Evolutionary conservation across 345 rosid species (phyloP).

Genomic region (rapeseed (Brassica napus)): Da-Ae NC_063445.1:2540501-2541000

Average conservation of each 20-base stretch:
- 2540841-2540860: slow-evolving; percentile 56
- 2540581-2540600: not conserved
- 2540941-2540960: not conserved
- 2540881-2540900: slow-evolving; percentile 52
- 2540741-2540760: not conserved
- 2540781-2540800: not conserved
- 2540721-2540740: not conserved
- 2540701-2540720: slow-evolving; percentile 13
- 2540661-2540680: slow-evolving; percentile 3
- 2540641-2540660: slow-evolving; percentile 39
- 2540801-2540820: slow-evolving; percentile 49
- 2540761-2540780: not conserved
- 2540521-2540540: slow-evolving; percentile 8
- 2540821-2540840: slow-evolving; percentile 68
- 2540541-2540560: not conserved
- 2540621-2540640: not conserved
- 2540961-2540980: not conserved
- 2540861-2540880: slow-evolving; percentile 36
- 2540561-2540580: not conserved
- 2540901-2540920: slow-evolving; percentile 74
- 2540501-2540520: not conserved
- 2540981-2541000: not conserved
- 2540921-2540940: slow-evolving; percentile 38
- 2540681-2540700: not conserved
- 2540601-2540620: not conserved